Evolutionary conservation across 257 asterid genomes (phyloP).

Genomic region (Jasminum sambac): DNA sequence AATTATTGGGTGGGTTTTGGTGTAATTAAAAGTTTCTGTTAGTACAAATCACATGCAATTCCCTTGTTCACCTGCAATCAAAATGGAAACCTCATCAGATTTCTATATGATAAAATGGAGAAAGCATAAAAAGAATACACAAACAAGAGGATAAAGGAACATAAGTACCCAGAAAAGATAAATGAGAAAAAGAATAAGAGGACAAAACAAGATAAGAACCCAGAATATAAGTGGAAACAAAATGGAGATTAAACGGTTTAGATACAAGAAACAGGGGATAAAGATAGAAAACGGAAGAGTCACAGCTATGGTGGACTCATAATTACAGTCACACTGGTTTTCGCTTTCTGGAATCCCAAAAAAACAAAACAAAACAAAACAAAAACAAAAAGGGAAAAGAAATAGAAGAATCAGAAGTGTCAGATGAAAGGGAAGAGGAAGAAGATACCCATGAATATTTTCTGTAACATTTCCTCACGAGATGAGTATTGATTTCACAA

Average conservation of each 20-base stretch:
- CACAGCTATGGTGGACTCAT: neutral
- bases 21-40: neutral
- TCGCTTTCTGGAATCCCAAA: too few species aligned
- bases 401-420: conserved; percentile 2
- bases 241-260: neutral
- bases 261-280: neutral
- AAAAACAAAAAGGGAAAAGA: too few species aligned
- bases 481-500: neutral
- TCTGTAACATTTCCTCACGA: neutral
- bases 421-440: conserved; percentile 11
- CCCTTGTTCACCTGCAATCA: conserved; percentile 24
- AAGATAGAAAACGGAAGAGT: neutral
- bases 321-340: conserved; percentile 17
- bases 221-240: neutral
- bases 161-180: conserved; percentile 7
- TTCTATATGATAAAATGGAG: neutral
- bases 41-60: neutral
- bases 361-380: too few species aligned
- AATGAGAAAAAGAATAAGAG: conserved; percentile 7
- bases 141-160: neutral
- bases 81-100: neutral
- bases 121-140: neutral
- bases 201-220: neutral
- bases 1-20: neutral
- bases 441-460: conserved; percentile 28